Evolutionary conservation across 768 basidiomycete species (phyloP).

Genomic region (Agrocybe pediades): DNA sequence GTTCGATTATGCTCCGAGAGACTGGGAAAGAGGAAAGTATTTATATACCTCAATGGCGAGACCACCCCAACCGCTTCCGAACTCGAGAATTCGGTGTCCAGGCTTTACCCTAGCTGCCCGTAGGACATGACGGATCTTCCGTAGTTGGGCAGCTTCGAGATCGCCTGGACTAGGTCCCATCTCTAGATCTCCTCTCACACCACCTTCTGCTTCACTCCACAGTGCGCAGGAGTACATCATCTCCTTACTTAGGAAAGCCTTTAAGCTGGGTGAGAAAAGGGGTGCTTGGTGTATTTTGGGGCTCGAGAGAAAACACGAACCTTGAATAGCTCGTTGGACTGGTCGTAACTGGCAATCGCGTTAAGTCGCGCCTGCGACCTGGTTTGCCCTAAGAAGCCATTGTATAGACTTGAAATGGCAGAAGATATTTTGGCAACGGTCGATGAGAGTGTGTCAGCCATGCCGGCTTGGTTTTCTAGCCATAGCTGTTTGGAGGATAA

Average conservation of each 20-base stretch:
- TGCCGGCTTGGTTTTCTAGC: constrained; percentile 66
- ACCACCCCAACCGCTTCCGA: constrained; percentile 94
- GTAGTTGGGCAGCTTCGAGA: constrained; percentile 78
- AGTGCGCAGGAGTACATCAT: constrained; percentile 96
- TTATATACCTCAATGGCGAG: constrained; percentile 77
- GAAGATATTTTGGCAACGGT: constrained; percentile 57
- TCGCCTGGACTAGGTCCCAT: constrained; percentile 61
- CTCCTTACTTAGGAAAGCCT: constrained; percentile 82
- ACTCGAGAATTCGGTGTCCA: constrained; percentile 84
- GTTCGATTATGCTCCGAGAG: background rate
- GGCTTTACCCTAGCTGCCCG: constrained; percentile 73
- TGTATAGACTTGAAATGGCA: constrained; percentile 62
- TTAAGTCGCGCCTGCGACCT: constrained; percentile 75
- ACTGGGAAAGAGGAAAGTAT: constrained; percentile 4
- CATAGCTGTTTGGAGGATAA: constrained; percentile 49
- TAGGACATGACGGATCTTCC: constrained; percentile 85
- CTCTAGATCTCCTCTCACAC: constrained; percentile 71
- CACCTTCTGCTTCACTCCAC: constrained; percentile 80
- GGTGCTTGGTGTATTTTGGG: constrained; percentile 3
- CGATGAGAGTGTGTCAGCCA: constrained; percentile 60
- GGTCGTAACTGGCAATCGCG: constrained; percentile 87
- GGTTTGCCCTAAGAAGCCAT: constrained; percentile 75
- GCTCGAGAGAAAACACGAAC: constrained; percentile 26
- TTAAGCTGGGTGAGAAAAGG: constrained; percentile 13
- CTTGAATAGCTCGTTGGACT: constrained; percentile 89